Percentiles rank a stretch among this genome's conserved stretches.
These are phyloP conservation scores for Rugonectria rugulosa DNA, from an alignment of 2,329 filamentous ascomycete species.

Conservation along the genomic window DNA sequence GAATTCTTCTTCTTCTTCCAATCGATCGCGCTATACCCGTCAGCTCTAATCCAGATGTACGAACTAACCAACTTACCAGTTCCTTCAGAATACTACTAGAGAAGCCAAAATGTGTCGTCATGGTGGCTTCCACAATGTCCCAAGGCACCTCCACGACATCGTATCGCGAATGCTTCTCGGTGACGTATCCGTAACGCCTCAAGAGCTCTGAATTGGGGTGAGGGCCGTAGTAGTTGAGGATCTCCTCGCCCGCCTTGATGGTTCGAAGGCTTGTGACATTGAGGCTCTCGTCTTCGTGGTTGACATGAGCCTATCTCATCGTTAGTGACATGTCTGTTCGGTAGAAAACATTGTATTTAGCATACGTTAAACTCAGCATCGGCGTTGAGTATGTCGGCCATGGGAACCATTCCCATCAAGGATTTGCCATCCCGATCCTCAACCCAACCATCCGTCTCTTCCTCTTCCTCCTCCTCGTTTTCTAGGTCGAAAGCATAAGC, in stretches of 20 bases:
- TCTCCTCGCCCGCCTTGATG: constrained; percentile 75
- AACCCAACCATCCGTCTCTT: constrained; percentile 70
- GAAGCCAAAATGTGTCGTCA: constrained; percentile 49
- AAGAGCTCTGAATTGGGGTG: constrained; percentile 84
- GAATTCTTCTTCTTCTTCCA: constrained; percentile 72
- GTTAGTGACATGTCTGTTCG: constrained; percentile 18
- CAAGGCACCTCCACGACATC: constrained; percentile 84
- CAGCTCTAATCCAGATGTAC: too few species aligned
- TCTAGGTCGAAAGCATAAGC: constrained; percentile 89
- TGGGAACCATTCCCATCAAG: constrained; percentile 85
- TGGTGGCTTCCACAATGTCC: constrained; percentile 59
- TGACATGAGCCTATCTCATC: constrained; percentile 56
- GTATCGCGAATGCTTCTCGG: constrained; percentile 75
- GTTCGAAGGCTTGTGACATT: constrained; percentile 75
- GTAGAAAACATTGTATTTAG: not conserved
- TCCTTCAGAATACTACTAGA: constrained; percentile 49
- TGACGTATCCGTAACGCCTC: constrained; percentile 88
- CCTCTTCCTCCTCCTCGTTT: constrained; percentile 64
- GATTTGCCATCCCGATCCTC: constrained; percentile 66
- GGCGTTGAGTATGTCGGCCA: constrained; percentile 90
- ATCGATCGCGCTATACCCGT: constrained; percentile 44
- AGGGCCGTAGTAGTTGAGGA: constrained; percentile 90
- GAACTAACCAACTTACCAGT: constrained; percentile 45
- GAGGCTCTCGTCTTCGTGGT: constrained; percentile 62
- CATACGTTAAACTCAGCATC: constrained; percentile 85